Conservation (phyloP, 1,284 basidiomycete species). For the Apiotrichum siamense region DNA sequence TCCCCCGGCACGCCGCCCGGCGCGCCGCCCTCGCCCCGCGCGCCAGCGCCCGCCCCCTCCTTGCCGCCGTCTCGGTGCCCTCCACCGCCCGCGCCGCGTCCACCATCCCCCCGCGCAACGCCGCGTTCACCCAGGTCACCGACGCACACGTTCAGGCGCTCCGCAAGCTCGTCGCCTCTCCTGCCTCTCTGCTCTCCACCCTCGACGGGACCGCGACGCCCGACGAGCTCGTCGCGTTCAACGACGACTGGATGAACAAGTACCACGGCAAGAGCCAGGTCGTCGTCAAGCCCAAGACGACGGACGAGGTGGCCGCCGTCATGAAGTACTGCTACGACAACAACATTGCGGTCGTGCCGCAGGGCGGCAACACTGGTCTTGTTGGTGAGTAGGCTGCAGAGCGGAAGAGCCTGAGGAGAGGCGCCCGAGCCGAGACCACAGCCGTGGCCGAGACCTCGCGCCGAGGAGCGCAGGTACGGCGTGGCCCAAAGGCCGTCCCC, state of each 20-base stretch:
- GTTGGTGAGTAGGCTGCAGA: slow-evolving; percentile 64
- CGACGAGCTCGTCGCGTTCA: slow-evolving; percentile 74
- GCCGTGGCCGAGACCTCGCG: no score
- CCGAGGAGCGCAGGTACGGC: no score
- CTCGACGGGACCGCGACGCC: slow-evolving; percentile 42
- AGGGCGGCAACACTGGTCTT: slow-evolving; percentile 97
- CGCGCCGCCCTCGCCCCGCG: slow-evolving; percentile 7
- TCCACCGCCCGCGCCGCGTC: slow-evolving; percentile 30
- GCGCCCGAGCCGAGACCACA: no score
- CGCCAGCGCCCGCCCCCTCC: background rate
- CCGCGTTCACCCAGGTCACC: slow-evolving; percentile 48
- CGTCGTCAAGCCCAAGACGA: slow-evolving; percentile 82
- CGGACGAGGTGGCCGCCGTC: slow-evolving; percentile 80
- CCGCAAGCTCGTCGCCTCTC: slow-evolving; percentile 48
- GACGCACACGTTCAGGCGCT: slow-evolving; percentile 50
- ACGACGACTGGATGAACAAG: slow-evolving; percentile 97
- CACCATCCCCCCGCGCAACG: slow-evolving; percentile 39
- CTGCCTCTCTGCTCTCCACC: slow-evolving; percentile 50
- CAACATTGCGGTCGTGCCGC: slow-evolving; percentile 82
- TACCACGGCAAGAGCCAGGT: slow-evolving; percentile 78
- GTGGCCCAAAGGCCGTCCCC: no score
- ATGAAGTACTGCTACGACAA: slow-evolving; percentile 75
- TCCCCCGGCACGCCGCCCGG: slow-evolving; percentile 4
- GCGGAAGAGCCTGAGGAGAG: no score
- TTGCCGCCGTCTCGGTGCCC: background rate